Conservation (phyloP, 2,329 filamentous ascomycete species). For the Botrytis elliptica region DNA sequence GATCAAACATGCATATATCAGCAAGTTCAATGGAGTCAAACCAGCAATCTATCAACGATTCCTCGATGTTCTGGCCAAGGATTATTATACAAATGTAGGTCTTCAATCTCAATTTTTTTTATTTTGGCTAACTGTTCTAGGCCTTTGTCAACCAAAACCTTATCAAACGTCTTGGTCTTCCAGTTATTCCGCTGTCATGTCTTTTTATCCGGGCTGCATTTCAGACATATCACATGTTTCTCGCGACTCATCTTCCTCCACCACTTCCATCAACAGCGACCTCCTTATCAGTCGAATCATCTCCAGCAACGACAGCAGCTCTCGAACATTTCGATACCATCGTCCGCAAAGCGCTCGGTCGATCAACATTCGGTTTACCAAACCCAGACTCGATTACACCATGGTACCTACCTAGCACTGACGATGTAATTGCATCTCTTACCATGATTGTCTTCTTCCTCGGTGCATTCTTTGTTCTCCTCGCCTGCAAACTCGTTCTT, state of each 20-base stretch:
- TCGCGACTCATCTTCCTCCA: constrained; percentile 79
- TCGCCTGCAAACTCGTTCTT: constrained; percentile 80
- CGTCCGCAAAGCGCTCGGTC: constrained; percentile 73
- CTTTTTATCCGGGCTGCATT: constrained; percentile 92
- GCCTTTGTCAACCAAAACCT: constrained; percentile 90
- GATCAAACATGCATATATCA: constrained; percentile 96
- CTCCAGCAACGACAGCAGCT: constrained; percentile 73
- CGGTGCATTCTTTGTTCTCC: constrained; percentile 77
- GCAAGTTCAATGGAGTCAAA: constrained; percentile 97
- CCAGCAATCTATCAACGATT: constrained; percentile 86
- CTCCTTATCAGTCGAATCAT: constrained; percentile 65
- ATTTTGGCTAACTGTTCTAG: constrained; percentile 43
- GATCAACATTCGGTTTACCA: constrained; percentile 62
- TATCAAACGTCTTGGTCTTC: constrained; percentile 83
- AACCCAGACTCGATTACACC: constrained; percentile 37
- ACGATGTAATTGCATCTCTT: constrained; percentile 70
- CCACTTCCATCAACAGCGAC: constrained; percentile 67
- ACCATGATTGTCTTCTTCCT: constrained; percentile 90
- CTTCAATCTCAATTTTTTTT: background rate
- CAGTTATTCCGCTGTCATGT: constrained; percentile 88
- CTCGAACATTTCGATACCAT: constrained; percentile 76
- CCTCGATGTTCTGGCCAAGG: constrained; percentile 90
- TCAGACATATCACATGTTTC: constrained; percentile 97
- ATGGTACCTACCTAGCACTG: constrained; percentile 46
- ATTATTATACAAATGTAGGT: constrained; percentile 90